Base-by-base conservation (phyloP, 169 alveolate species). In the Cryptosporidium xiaoi region DNA sequence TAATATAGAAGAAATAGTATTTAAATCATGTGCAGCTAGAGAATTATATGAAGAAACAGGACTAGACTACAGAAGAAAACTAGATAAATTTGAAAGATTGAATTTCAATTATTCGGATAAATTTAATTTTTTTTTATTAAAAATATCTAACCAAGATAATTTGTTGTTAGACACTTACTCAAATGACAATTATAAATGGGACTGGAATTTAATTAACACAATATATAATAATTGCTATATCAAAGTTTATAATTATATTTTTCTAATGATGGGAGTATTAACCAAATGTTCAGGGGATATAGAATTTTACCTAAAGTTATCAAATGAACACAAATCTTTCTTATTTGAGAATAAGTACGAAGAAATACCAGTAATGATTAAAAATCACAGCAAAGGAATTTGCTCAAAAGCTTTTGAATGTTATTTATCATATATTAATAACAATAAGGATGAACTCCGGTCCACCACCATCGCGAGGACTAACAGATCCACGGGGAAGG, bases 41-140 rank as follows among this genome's bases (percentile, higher is more conserved):
- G 87, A 77, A 29, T 50, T 77, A 5, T 77, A 16, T 31, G 87
- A 77, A 12, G 87, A 77, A 60, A 77, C 87, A 13, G 87, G 87
- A 27, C 6, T 77, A 15, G 87, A 77, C 31, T 56, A 29, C 18
- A 77, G 87, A 60, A 60, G 36, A 20, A 51, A 34, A 15, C 40
- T 62, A 15, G 27, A 77, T 7, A 40, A 40, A 31, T 48, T 77
- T 44, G 64, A 60, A n/a, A 24, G 10, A 40, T 36, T 77, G 27
- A 36, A 66, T 18, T 40, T 46, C 7, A 48, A 48, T 44, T 44
- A 36, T 12, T 71, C 87, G 7, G 48, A 24, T 3, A 62, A 60
- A 31, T 77, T 68, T 68, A 33, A 33, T 55, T 77, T 77, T 24
- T 77, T 77, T 48, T n/a, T 13, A 31, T 29, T 77, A 50, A 44